Evolutionary conservation across 2,329 filamentous ascomycete genomes (phyloP), one percentile per base, ranked within the genome.

Genomic region (Elsinoe fawcettii): DNA sequence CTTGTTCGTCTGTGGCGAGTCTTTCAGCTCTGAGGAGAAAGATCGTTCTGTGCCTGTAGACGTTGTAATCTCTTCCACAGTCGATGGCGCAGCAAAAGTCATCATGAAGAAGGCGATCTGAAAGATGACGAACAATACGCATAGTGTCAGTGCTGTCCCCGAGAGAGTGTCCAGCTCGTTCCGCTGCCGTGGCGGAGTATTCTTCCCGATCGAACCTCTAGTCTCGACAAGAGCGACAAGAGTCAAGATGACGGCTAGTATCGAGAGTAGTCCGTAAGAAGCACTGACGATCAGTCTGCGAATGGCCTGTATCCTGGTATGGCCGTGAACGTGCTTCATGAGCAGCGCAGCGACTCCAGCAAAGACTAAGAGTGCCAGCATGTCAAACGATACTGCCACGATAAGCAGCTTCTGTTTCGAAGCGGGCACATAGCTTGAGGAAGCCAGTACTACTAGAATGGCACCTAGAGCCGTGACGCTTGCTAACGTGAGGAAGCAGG

Each of bases 61-160:
- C 41, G 20, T 47, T 20, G 6, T 43, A n/a, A 20, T 55, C 36
- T 6, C 57, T 20, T 32, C 55, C 53, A 14, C 51, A 23, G 34
- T 18, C 51, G 39, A 55, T 53, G 58, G 43, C 30, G 61, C 41
- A 61, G 62, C 60, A 62, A 63, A 69, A 58, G 23, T 53, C 30
- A 18, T 23, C 18, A 59, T 60, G 56, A 64, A 65, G 39, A 67
- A 65, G 5, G 60, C 55, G 4, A 59, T 60, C 34, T 67, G 62
- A 6, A 62, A 60, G 6, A 67, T 47, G 22, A 66, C 51, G 14
- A 62, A 63, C 18, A 67, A 49, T 8, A 61, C 53, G 56, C 63
- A 64, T 39, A 66, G 61, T 12, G 65, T 66, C 8, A 69, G 46
- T 34, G 66, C 66, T 32, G 64, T 63, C 27, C 41, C 59, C 27